These are phyloP conservation scores for Chalciporus pseudorubinellus DNA, from an alignment of 768 basidiomycete species.

Conservation along the genomic window DNA sequence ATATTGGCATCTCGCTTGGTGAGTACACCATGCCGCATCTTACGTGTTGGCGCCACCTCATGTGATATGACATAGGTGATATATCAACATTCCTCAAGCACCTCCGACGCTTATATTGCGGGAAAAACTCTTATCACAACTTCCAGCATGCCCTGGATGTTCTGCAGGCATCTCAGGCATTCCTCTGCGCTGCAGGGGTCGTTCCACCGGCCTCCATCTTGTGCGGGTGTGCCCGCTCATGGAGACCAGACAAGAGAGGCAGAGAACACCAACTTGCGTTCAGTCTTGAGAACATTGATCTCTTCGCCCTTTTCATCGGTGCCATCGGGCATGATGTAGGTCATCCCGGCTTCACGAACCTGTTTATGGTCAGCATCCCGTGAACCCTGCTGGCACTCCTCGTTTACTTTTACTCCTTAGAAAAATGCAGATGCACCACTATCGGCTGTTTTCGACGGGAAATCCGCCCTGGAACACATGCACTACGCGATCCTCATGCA, in stretches of 20 bases:
- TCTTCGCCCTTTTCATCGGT: conserved; percentile 83
- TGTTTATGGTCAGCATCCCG: conserved; percentile 75
- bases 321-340: conserved; percentile 98
- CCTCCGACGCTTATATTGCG: conserved; percentile 88
- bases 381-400: background rate
- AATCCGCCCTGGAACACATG: conserved; percentile 90
- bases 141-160: conserved; percentile 97
- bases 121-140: conserved; percentile 94
- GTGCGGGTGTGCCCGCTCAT: conserved; percentile 35
- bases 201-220: conserved; percentile 75
- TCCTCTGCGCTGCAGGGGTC: conserved; percentile 73
- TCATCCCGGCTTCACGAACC: conserved; percentile 92
- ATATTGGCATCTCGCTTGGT: conserved; percentile 58
- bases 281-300: conserved; percentile 59
- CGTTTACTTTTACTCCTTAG: conserved; percentile 38
- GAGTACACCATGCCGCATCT: conserved; percentile 32
- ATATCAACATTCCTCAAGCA: conserved; percentile 79
- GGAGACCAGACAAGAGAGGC: conserved; percentile 44
- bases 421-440: conserved; percentile 93
- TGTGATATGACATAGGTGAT: conserved; percentile 48
- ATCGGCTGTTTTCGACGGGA: conserved; percentile 83
- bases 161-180: conserved; percentile 87
- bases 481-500: conserved; percentile 80
- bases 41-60: conserved; percentile 20
- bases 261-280: conserved; percentile 35